Percentiles rank a stretch among this genome's conserved stretches.
phyloP scores from a whole-genome alignment of 192 early-diverging fungal genomes.

The Geosiphon pyriformis region DNA sequence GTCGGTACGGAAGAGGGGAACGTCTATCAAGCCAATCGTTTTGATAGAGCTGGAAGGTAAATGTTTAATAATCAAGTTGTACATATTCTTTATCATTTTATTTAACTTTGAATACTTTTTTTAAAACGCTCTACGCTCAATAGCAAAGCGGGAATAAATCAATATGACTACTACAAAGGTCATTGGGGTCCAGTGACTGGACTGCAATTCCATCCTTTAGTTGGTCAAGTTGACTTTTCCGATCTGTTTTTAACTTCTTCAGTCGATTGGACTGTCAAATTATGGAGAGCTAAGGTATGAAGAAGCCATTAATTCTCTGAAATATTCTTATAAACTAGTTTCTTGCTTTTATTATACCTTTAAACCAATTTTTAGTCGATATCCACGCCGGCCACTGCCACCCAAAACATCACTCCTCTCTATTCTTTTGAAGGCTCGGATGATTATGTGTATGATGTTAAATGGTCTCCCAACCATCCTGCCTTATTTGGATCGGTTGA shows the following conservation, averaged over 20 bases:
- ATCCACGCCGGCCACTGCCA: constrained; percentile 44
- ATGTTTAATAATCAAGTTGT: neutral
- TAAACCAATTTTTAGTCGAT: constrained; percentile 33
- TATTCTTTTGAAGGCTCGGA: constrained; percentile 88
- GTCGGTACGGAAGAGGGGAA: constrained; percentile 95
- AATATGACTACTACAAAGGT: constrained; percentile 76
- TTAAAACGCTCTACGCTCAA: neutral
- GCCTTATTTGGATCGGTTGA: constrained; percentile 90
- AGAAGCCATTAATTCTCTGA: neutral
- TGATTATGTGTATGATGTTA: constrained; percentile 97
- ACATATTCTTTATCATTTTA: neutral
- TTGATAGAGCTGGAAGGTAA: constrained; percentile 89
- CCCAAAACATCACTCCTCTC: constrained; percentile 53
- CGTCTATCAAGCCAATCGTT: constrained; percentile 92
- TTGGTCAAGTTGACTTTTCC: constrained; percentile 77
- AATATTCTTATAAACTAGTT: neutral
- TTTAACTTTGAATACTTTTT: neutral
- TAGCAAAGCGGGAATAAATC: constrained; percentile 94
- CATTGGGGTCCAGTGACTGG: constrained; percentile 87
- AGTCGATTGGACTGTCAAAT: constrained; percentile 96
- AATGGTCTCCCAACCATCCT: constrained; percentile 97
- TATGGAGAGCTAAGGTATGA: constrained; percentile 77
- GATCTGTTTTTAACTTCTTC: constrained; percentile 90
- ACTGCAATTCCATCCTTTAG: constrained; percentile 84
- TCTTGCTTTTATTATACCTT: too few species aligned